Conservation (phyloP, 2,329 filamentous ascomycete species). For the Claviceps lovelessii region DNA sequence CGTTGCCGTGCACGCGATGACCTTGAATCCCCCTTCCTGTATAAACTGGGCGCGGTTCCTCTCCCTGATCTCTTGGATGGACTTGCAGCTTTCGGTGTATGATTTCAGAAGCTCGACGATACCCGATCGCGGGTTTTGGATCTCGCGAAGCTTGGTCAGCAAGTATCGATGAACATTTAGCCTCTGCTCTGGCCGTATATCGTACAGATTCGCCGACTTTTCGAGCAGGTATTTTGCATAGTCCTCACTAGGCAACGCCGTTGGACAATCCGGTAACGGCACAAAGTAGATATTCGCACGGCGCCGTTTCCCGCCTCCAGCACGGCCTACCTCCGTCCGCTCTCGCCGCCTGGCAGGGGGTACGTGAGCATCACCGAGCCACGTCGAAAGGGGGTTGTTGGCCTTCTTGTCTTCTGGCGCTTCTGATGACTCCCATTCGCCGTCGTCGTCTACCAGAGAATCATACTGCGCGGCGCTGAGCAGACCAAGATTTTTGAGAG, state of each 20-base stretch:
- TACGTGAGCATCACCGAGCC: conserved; percentile 7
- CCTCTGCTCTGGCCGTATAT: conserved; percentile 2
- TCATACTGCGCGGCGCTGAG: conserved; percentile 49
- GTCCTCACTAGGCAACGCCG: not conserved
- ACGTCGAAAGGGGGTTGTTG: conserved; percentile 3
- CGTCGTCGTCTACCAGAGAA: conserved; percentile 41
- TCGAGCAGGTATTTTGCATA: not conserved
- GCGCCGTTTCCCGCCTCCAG: not conserved
- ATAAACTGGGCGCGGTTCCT: conserved; percentile 38
- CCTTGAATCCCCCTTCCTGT: conserved; percentile 23
- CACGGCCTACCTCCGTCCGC: not conserved
- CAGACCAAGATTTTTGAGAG: conserved; percentile 39
- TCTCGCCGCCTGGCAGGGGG: not conserved
- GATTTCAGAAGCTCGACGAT: conserved; percentile 26
- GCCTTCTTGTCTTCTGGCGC: not conserved
- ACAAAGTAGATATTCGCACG: conserved; percentile 23
- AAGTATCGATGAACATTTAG: conserved; percentile 1
- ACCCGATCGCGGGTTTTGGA: not conserved
- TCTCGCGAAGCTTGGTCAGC: not conserved
- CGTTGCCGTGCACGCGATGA: conserved; percentile 61
- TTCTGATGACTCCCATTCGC: conserved; percentile 19
- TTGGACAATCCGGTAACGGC: not conserved
- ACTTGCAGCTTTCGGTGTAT: conserved; percentile 35
- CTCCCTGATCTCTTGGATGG: conserved; percentile 43
- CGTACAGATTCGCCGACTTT: not conserved